Evolutionary conservation across 2,329 filamentous ascomycete species (phyloP), one percentile per base, ranked within the genome.

Genomic region (Fusarium bulbicola): DNA sequence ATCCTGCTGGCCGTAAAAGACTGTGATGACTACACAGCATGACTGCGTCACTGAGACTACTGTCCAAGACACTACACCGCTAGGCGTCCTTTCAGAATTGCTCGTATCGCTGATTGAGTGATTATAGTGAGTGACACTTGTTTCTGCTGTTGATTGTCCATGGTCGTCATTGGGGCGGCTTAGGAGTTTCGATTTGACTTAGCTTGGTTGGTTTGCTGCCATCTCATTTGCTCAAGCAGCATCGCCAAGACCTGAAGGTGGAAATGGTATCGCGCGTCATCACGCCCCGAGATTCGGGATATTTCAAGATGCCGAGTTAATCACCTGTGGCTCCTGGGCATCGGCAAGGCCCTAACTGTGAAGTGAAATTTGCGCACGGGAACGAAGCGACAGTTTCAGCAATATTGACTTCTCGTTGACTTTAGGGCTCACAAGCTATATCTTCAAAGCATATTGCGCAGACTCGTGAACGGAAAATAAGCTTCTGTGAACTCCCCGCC

Each of bases 91-190:
- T 10, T 2, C 50, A 10, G 26, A n/a, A 28, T 28, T 28, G 14
- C 4, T 40, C 20, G 15, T n/a, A 21, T 54, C 24, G 20, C 24
- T 28, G 18, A n/a, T 28, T 13, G 34, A 28, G 24, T 18, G 50
- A 39, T 10, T 28, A 16, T 6, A 28, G 20, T 28, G 14, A n/a
- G 8, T n/a, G 24, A 9, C 14, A 37, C n/a, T n/a, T 21, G 16
- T 16, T 39, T 30, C 14, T 21, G 36, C 28, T 28, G 24, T 34
- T 24, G 1, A 28, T 5, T 43, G 40, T 6, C 18, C 21, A 52
- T 60, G 20, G 40, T 76, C 73, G 73, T 76, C 66, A 76, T 47
- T 39, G 26, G 59, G 66, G 74, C 76, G 74, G 74, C 74, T 76
- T 71, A 71, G 30, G 59, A 24, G 53, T 46, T 59, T 30, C 34